Evolutionary conservation across 73 alveolate genomes (phyloP).

Genomic region (Paramecium primaurelia): DNA sequence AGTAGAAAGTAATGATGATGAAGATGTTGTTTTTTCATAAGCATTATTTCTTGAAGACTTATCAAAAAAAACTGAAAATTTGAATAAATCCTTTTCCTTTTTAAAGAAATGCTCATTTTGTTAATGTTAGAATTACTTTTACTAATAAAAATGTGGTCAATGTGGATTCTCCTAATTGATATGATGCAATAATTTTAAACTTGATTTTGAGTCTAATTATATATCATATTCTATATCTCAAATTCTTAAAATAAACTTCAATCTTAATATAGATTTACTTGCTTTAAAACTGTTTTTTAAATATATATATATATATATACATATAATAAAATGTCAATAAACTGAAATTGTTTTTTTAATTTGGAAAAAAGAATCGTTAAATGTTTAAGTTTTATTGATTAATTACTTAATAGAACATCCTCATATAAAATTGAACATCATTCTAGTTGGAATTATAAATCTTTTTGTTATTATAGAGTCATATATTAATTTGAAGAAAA

Average conservation of each 20-base stretch:
- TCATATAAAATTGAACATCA: neutral
- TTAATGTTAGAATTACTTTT: neutral
- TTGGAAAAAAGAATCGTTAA: neutral
- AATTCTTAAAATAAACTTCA: neutral
- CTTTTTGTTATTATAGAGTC: neutral
- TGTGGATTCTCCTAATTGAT: constrained; percentile 20
- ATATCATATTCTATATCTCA: neutral
- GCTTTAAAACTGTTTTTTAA: neutral
- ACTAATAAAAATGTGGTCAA: neutral
- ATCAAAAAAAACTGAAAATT: neutral
- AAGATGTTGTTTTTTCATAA: constrained; percentile 31
- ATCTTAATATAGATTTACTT: neutral
- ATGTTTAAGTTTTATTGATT: neutral
- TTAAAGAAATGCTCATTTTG: constrained; percentile 4
- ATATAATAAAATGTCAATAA: neutral
- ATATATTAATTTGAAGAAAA: neutral
- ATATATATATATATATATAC: neutral
- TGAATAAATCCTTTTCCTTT: neutral
- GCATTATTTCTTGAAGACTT: constrained; percentile 32
- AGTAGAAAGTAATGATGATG: constrained; percentile 33
- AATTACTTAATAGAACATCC: neutral
- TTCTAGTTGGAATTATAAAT: neutral
- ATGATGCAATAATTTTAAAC: neutral
- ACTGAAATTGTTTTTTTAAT: neutral
- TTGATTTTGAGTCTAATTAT: neutral